phyloP scores from a whole-genome alignment of 2,329 filamentous ascomycete genomes.

The Venturia pyrina region DNA sequence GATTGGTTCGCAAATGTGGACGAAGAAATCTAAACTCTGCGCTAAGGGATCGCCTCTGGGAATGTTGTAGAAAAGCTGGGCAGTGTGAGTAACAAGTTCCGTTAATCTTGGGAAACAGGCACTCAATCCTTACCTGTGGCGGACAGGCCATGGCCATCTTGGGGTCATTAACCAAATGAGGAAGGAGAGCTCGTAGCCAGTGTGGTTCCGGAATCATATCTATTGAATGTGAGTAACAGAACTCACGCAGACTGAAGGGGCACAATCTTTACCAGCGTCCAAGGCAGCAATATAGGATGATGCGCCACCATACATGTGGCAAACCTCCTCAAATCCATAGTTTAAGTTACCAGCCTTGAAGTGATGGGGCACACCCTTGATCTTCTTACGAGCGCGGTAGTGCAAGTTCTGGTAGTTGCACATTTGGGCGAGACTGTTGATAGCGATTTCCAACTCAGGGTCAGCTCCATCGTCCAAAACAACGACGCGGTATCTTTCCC shows the following conservation, averaged over 20 bases:
- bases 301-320: slow-evolving; percentile 44
- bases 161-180: slow-evolving; percentile 45
- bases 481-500: slow-evolving; percentile 27
- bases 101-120: not conserved
- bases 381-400: slow-evolving; percentile 34
- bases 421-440: slow-evolving; percentile 24
- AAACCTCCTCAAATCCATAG: slow-evolving; percentile 44
- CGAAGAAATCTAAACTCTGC: slow-evolving; percentile 49
- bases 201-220: slow-evolving; percentile 52
- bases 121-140: slow-evolving; percentile 32
- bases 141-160: slow-evolving; percentile 51
- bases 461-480: slow-evolving; percentile 32
- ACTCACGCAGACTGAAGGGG: not conserved
- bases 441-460: slow-evolving; percentile 23
- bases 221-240: not conserved
- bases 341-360: slow-evolving; percentile 59
- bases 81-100: not conserved
- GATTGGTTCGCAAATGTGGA: slow-evolving; percentile 41
- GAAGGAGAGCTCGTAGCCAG: slow-evolving; percentile 50
- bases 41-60: slow-evolving; percentile 48
- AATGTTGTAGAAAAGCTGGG: slow-evolving; percentile 50
- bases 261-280: slow-evolving; percentile 42
- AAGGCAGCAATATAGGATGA: slow-evolving; percentile 51
- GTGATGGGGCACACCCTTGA: slow-evolving; percentile 33
- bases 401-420: slow-evolving; percentile 28